These are phyloP conservation scores for Isochrysis galbana DNA, from an alignment of 78 protist species.

Conservation along the genomic window DNA sequence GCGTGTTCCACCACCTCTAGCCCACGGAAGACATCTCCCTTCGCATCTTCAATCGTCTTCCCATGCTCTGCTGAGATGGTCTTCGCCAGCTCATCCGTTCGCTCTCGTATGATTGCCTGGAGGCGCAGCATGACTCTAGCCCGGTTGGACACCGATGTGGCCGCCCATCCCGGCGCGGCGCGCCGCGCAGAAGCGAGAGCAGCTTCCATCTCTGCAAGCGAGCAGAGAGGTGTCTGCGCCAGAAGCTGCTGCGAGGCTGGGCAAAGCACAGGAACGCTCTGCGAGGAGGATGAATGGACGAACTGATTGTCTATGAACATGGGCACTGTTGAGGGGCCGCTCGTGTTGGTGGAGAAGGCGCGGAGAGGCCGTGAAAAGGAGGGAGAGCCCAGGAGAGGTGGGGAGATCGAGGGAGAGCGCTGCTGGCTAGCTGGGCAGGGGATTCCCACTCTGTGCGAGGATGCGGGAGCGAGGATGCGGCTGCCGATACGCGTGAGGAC, in stretches of 20 bases:
- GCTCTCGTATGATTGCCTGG: conserved; percentile 76
- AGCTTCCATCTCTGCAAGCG: conserved; percentile 70
- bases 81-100: conserved; percentile 72
- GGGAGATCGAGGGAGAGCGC: no score
- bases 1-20: conserved; percentile 92
- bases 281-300: background rate
- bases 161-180: conserved; percentile 84
- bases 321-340: no score
- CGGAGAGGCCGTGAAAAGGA: no score
- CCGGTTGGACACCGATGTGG: conserved; percentile 75
- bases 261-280: background rate
- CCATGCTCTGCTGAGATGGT: conserved; percentile 91
- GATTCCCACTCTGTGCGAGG: no score
- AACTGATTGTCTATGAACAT: background rate
- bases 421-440: no score
- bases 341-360: no score
- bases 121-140: conserved; percentile 79
- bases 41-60: conserved; percentile 93
- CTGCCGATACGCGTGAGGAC: no score
- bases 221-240: background rate
- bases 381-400: no score
- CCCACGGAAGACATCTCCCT: conserved; percentile 63
- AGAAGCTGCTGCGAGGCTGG: background rate
- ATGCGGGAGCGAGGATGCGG: no score
- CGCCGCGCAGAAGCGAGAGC: conserved; percentile 77